Evolutionary conservation across 2,329 filamentous ascomycete genomes (phyloP).

Genomic region (Venturia aucupariae): DNA sequence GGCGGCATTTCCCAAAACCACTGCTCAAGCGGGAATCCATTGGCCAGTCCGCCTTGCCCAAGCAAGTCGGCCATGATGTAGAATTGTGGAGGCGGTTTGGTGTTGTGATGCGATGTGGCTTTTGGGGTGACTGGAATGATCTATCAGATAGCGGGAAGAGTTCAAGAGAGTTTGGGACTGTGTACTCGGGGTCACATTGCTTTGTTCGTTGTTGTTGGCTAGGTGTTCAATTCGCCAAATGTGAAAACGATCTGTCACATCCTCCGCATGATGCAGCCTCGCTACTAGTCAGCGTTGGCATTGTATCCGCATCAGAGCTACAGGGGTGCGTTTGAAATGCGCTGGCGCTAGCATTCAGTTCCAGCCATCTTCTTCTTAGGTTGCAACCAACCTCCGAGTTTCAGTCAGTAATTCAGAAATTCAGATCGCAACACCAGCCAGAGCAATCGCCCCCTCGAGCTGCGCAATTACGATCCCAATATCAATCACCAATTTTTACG

Average conservation of each 20-base stretch:
- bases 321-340: background rate
- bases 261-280: background rate
- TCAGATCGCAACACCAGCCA: background rate
- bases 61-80: slow-evolving; percentile 38
- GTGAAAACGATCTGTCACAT: background rate
- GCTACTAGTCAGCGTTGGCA: background rate
- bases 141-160: background rate
- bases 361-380: background rate
- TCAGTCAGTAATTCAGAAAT: background rate
- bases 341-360: background rate
- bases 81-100: background rate
- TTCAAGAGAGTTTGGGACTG: background rate
- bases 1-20: slow-evolving; percentile 99
- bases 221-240: background rate
- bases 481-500: background rate
- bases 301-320: background rate
- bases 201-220: background rate
- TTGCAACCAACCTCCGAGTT: background rate
- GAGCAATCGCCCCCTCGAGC: background rate
- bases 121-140: background rate
- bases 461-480: background rate
- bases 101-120: background rate
- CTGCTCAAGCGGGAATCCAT: slow-evolving; percentile 73
- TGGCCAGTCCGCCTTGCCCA: slow-evolving; percentile 34
- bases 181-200: background rate